Percentiles rank a stretch among this genome's conserved stretches.
Conservation (phyloP, 2,329 filamentous ascomycete genomes). For the Cercospora janseana region DNA sequence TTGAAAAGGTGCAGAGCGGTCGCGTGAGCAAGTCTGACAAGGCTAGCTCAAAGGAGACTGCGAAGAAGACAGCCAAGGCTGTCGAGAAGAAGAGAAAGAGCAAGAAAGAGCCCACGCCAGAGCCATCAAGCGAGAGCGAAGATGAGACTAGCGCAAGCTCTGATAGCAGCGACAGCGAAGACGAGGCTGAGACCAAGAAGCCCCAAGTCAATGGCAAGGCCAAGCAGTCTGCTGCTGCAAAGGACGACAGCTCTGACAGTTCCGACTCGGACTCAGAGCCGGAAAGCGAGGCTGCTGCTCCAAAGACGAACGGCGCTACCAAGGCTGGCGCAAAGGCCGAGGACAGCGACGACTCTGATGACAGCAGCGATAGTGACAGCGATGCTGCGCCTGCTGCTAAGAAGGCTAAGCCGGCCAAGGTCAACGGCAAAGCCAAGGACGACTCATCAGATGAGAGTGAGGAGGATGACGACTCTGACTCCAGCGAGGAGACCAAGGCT, state of each 20-base stretch:
- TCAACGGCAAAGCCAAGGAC: conserved; percentile 34
- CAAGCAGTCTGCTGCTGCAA: conserved; percentile 29
- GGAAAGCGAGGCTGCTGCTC: conserved; percentile 34
- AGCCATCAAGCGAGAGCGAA: conserved; percentile 40
- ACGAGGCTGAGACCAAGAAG: conserved; percentile 29
- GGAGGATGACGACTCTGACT: conserved; percentile 33
- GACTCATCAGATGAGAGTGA: conserved; percentile 30
- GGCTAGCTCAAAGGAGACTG: conserved; percentile 54
- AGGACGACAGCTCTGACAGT: conserved; percentile 21
- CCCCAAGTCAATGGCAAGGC: conserved; percentile 26
- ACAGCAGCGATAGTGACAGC: conserved; percentile 33
- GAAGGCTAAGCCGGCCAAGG: conserved; percentile 27
- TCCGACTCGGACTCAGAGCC: conserved; percentile 28
- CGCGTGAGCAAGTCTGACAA: conserved; percentile 68
- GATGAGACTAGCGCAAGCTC: conserved; percentile 39
- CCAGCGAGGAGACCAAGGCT: conserved; percentile 31
- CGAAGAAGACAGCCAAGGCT: conserved; percentile 50
- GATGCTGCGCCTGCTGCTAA: conserved; percentile 29
- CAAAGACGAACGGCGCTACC: conserved; percentile 33
- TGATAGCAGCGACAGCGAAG: conserved; percentile 41
- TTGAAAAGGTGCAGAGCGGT: conserved; percentile 60
- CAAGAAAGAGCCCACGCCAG: conserved; percentile 50
- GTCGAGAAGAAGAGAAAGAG: conserved; percentile 42
- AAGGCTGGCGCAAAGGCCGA: conserved; percentile 30
- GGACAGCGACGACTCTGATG: conserved; percentile 22